Base-by-base conservation (phyloP, 352 stramenopile species). In the Aphanomyces invadans region DNA sequence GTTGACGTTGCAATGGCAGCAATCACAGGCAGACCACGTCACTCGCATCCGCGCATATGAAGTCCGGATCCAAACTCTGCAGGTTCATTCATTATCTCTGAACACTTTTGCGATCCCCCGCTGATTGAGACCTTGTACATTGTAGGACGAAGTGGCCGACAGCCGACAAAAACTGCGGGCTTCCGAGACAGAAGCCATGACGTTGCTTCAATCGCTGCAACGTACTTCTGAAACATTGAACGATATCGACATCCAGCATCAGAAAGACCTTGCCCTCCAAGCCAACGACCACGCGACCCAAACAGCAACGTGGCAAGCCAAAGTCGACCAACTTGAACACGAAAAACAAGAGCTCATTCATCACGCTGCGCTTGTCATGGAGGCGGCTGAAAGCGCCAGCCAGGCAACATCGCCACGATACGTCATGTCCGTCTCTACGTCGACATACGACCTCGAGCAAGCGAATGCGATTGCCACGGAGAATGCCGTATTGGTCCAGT, bases 291-390 rank as follows among this genome's bases (percentile, higher is more conserved):
- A 32, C 29, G 49, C 49, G 29, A 38, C 39, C 17, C 23, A 21
- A 2, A 11, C 57, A 3, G n/a, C 54, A 10, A 44, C 25, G 26
- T 67, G 39, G 42, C 25, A 21, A 21, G n/a, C 21, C 26, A 19
- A 44, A 31, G 32, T 26, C 19, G 44, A 56, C 9, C 28, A 31
- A 10, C 23, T 36, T 5, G 9, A 42, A 15, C 39, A n/a, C 9
- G 57, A 29, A 10, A 65, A 65, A 36, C 39, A 51, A 9, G 23
- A 55, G 29, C n/a, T 65, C 17, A 53, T 65, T 3, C 33, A 65
- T 26, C 57, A 65, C 44, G 57, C 57, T 25, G 46, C 45, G 36
- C 57, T 28, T 11, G 28, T 65, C 11, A 25, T 65, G 2, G 33
- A 65, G 45, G 57, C 57, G 1, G 57, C 57, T 26, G 57, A 65